Evolutionary conservation across 805 yeast genomes (phyloP).

Genomic region (Isabelozyma heimii): DNA sequence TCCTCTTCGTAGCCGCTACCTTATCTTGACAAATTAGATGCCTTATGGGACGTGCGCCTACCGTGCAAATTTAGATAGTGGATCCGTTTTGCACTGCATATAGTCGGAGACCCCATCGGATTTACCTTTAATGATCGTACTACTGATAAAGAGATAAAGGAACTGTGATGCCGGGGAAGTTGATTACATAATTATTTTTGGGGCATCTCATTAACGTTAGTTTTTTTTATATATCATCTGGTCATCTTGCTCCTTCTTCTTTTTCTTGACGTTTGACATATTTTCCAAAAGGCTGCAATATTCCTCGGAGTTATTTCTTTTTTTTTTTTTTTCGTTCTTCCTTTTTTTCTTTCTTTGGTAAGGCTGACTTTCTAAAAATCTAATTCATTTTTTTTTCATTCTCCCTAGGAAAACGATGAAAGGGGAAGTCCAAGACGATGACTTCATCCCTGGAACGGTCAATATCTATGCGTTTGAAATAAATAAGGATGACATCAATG

Average conservation of each 20-base stretch:
- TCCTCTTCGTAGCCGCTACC: neutral
- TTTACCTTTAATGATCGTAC: neutral
- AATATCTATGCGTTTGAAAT: conserved; percentile 37
- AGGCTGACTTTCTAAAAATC: neutral
- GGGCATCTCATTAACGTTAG: too few species aligned
- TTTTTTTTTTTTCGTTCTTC: too few species aligned
- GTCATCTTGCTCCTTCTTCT: too few species aligned
- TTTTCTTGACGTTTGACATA: too few species aligned
- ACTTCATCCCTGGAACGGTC: conserved; percentile 56
- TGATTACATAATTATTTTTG: too few species aligned
- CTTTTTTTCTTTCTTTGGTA: too few species aligned
- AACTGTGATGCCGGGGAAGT: too few species aligned
- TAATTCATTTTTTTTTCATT: too few species aligned
- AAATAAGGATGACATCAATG: neutral
- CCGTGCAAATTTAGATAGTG: neutral
- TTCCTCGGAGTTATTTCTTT: too few species aligned
- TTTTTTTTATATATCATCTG: too few species aligned
- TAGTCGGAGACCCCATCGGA: neutral
- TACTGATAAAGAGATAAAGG: neutral
- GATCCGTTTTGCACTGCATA: neutral
- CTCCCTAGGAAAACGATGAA: neutral
- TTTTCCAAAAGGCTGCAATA: too few species aligned
- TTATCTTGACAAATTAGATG: neutral
- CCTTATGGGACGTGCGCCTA: neutral
- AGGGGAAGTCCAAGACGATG: conserved; percentile 14